Base-by-base conservation (phyloP, 768 basidiomycete species). In the Boletus eberwhitei region DNA sequence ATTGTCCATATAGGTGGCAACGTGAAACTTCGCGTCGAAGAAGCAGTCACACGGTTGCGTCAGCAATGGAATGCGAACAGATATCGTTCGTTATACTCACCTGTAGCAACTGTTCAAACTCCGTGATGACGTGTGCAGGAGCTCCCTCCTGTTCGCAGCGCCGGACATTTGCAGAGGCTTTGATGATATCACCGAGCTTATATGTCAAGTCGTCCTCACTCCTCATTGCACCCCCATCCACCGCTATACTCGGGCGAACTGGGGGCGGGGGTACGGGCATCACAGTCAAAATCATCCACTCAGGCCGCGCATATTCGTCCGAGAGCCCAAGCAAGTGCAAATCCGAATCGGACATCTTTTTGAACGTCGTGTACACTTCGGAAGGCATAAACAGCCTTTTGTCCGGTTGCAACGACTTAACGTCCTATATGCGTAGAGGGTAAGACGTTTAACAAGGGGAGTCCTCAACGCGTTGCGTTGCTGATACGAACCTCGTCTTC, bases 1-100 rank as follows among this genome's bases (percentile, higher is more conserved):
- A 67, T 99, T 99, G 68, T 99, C 97, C 96, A 99, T 99, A 69
- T 98, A 99, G 0, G 97, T 98, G 3, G 97, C 97, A 56, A 98
- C 94, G 67, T 99, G 97, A 70, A 95, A 99, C 93, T 97, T 38
- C 0, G 61, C 41, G 22, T 38, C 34, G 19, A 37, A 16, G 22
- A 39, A 24, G 4, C 13, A 34, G 46, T 44, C 29, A 50, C 37
- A 49, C 31, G n/a, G 7, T 8, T 8, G 36, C 5, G 31, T 57
- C 44, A 52, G 37, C 29, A 50, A 45, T 12, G 34, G 51, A 26
- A 53, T 14, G 9, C 22, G 13, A 34, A 49, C 7, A 8, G 29
- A 17, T 4, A 47, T 5, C 4, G 4, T 38, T 32, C 7, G 1
- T 37, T 11, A 36, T n/a, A 70, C 81, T 51, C 57, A 91, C 93